These are phyloP conservation scores for Candida khao-thaluensis DNA, from an alignment of 805 yeast species.

Conservation along the genomic window DNA sequence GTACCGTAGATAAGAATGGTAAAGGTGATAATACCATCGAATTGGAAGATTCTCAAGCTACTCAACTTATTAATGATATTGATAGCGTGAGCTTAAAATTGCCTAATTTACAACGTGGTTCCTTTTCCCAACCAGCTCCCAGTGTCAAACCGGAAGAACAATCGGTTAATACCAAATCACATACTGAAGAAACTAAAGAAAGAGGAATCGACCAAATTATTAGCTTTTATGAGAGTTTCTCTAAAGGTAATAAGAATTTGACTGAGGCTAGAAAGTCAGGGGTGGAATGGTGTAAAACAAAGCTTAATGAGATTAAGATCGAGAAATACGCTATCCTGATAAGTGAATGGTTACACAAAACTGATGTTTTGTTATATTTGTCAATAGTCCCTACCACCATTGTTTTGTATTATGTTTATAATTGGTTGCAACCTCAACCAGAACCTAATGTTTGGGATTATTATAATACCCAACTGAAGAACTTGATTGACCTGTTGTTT, in stretches of 20 bases:
- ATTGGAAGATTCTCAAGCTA: constrained; percentile 3
- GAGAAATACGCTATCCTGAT: not conserved
- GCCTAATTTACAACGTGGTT: constrained; percentile 10
- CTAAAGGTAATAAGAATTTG: constrained; percentile 10
- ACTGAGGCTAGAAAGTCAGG: not conserved
- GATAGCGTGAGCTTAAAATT: constrained; percentile 18
- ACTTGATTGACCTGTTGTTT: not conserved
- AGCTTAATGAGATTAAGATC: not conserved
- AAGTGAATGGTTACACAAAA: constrained; percentile 8
- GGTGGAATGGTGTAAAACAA: not conserved
- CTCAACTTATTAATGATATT: constrained; percentile 11
- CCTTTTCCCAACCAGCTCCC: not conserved
- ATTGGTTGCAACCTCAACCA: constrained; percentile 4
- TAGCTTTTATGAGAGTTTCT: constrained; percentile 25
- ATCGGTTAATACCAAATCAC: constrained; percentile 2
- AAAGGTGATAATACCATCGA: not conserved
- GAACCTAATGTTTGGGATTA: constrained; percentile 1
- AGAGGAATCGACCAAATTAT: constrained; percentile 16
- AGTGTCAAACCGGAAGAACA: not conserved
- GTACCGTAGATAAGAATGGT: constrained; percentile 2
- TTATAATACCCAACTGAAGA: constrained; percentile 1
- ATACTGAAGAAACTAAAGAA: not conserved
- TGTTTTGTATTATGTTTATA: constrained; percentile 1
- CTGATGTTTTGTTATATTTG: constrained; percentile 14
- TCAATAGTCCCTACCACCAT: constrained; percentile 7